phyloP scores from a whole-genome alignment of 169 alveolate genomes.

The Cryptosporidium felis region DNA sequence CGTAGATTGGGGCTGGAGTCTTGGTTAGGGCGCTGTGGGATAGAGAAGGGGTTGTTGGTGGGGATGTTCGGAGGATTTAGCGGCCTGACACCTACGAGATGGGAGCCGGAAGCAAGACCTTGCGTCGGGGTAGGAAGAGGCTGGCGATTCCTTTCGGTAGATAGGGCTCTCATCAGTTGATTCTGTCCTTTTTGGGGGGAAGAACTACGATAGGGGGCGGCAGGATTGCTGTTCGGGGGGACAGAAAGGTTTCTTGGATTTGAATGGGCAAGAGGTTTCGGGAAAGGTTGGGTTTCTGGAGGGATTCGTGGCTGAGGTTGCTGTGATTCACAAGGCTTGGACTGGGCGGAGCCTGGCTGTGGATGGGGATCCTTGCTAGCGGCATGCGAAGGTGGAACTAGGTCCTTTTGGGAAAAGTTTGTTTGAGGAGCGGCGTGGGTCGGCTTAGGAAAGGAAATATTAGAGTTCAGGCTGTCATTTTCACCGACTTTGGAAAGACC shows the following conservation, averaged over 20 bases:
- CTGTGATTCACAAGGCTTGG: no score
- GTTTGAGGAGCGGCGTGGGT: neutral
- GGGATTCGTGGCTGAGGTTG: no score
- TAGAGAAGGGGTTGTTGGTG: neutral
- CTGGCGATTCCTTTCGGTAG: conserved; percentile 19
- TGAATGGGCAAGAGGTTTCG: neutral
- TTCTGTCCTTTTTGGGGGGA: neutral
- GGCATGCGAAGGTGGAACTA: no score
- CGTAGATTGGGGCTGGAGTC: no score
- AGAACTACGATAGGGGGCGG: neutral
- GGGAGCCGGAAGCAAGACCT: no score
- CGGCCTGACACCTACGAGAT: no score
- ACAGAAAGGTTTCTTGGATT: conserved; percentile 6
- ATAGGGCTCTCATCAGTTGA: neutral
- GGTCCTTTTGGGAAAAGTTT: no score
- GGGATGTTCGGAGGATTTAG: neutral
- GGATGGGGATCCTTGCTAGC: neutral
- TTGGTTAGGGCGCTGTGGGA: neutral
- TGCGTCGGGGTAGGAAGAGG: neutral
- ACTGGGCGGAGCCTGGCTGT: neutral
- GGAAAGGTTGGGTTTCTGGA: no score
- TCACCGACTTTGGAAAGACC: conserved; percentile 1
- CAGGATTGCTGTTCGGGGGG: conserved; percentile 9
- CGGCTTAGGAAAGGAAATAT: neutral
- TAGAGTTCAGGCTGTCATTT: neutral